Percentiles rank a stretch among this genome's conserved stretches.
Conservation (phyloP, 2,329 filamentous ascomycete genomes). For the Alternaria consortialis region DNA sequence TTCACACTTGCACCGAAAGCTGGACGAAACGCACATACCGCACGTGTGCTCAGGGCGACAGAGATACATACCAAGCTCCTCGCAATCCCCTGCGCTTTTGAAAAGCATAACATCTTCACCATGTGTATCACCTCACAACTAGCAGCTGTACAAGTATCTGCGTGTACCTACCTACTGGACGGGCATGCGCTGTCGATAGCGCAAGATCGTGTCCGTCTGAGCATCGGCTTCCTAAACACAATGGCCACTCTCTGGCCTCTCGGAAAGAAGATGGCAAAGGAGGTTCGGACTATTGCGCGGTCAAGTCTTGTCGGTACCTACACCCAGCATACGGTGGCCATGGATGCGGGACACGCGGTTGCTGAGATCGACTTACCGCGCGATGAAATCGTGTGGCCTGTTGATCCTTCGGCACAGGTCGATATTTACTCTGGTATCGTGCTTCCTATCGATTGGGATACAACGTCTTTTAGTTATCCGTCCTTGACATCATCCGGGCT, state of each 20-base stretch:
- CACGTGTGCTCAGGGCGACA: conserved; percentile 80
- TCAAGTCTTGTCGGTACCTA: conserved; percentile 61
- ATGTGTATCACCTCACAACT: conserved; percentile 42
- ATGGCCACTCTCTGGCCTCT: conserved; percentile 76
- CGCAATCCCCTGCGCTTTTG: conserved; percentile 74
- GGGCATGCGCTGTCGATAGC: conserved; percentile 69
- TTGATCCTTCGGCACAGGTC: conserved; percentile 40
- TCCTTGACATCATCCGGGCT: conserved; percentile 22
- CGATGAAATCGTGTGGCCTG: conserved; percentile 42
- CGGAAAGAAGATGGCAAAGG: conserved; percentile 72
- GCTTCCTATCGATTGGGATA: conserved; percentile 34
- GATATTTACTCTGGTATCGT: conserved; percentile 46
- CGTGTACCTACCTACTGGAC: conserved; percentile 63
- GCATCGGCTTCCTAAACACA: conserved; percentile 75
- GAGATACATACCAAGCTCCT: conserved; percentile 78
- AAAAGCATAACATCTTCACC: conserved; percentile 67
- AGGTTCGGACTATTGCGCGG: conserved; percentile 77
- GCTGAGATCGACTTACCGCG: conserved; percentile 38
- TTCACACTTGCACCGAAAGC: conserved; percentile 57
- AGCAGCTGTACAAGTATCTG: conserved; percentile 61
- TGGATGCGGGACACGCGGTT: conserved; percentile 18
- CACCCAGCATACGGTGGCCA: conserved; percentile 17
- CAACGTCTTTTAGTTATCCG: conserved; percentile 19
- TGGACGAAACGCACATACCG: conserved; percentile 68
- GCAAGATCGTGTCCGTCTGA: conserved; percentile 78